phyloP scores from a whole-genome alignment of 768 basidiomycete genomes.

The Calocybe indica region DNA sequence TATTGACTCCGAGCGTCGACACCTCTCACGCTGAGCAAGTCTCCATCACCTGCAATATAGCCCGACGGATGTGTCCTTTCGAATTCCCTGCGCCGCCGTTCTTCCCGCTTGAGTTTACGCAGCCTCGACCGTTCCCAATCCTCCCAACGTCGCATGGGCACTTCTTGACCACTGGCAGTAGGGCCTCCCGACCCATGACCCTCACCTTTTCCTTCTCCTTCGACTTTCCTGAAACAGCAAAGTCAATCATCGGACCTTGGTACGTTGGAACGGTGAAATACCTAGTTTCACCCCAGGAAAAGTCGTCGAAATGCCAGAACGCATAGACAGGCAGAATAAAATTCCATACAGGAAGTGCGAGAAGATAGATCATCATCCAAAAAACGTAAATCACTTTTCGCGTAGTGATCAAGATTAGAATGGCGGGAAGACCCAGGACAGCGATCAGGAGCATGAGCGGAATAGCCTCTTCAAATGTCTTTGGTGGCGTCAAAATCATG shows the following conservation, averaged over 20 bases:
- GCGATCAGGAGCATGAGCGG: slow-evolving; percentile 85
- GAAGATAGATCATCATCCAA: slow-evolving; percentile 96
- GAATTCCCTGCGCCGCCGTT: slow-evolving; percentile 73
- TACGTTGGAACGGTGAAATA: slow-evolving; percentile 26
- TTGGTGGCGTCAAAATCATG: slow-evolving; percentile 76
- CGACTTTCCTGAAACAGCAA: slow-evolving; percentile 69
- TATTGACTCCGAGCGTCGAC: slow-evolving; percentile 55
- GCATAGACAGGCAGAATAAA: slow-evolving; percentile 91
- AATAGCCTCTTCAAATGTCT: slow-evolving; percentile 86
- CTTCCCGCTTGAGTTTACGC: slow-evolving; percentile 85
- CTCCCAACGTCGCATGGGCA: slow-evolving; percentile 98
- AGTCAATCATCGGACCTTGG: slow-evolving; percentile 8
- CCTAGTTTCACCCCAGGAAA: slow-evolving; percentile 99
- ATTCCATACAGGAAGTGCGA: slow-evolving; percentile 95
- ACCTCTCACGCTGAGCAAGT: slow-evolving; percentile 49
- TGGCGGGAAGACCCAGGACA: slow-evolving; percentile 88
- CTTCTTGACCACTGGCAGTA: slow-evolving; percentile 43
- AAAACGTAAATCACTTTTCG: slow-evolving; percentile 92
- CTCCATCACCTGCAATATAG: slow-evolving; percentile 55
- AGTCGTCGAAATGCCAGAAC: slow-evolving; percentile 99
- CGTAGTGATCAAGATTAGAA: slow-evolving; percentile 92
- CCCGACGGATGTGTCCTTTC: slow-evolving; percentile 73
- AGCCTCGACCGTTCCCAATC: slow-evolving; percentile 97
- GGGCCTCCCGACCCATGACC: slow-evolving; percentile 69
- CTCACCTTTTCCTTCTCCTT: slow-evolving; percentile 78